These are phyloP conservation scores for Marasmius fiardii DNA, from an alignment of 1,284 basidiomycete genomes.

Conservation along the genomic window DNA sequence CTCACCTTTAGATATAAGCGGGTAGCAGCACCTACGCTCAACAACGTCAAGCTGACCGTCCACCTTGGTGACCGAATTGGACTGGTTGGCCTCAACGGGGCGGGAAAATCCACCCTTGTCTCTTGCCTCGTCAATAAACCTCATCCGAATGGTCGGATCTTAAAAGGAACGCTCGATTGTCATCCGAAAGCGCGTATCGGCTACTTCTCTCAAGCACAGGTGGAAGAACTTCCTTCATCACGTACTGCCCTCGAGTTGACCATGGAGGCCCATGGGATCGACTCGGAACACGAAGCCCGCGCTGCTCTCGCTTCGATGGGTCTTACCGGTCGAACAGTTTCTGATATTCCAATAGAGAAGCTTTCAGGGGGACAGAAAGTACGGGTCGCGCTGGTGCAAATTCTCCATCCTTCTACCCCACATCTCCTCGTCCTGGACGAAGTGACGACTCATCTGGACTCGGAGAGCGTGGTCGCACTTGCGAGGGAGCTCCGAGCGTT, in stretches of 20 bases:
- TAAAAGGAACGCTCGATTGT: constrained; percentile 50
- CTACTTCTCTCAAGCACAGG: constrained; percentile 54
- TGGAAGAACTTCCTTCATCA: constrained; percentile 41
- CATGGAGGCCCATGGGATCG: constrained; percentile 26
- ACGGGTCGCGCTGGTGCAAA: constrained; percentile 43
- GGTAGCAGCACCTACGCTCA: constrained; percentile 37
- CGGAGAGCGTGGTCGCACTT: constrained; percentile 59
- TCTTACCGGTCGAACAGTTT: constrained; percentile 42
- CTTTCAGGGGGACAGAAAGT: constrained; percentile 66
- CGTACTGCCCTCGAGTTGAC: constrained; percentile 37
- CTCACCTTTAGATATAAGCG: constrained; percentile 43
- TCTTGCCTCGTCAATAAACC: constrained; percentile 49
- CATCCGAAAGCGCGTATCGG: constrained; percentile 59
- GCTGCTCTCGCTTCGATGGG: constrained; percentile 48
- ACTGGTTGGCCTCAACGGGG: constrained; percentile 42
- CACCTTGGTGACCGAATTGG: constrained; percentile 54
- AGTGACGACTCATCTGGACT: constrained; percentile 70
- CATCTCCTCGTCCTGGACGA: constrained; percentile 64
- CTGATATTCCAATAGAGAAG: constrained; percentile 38
- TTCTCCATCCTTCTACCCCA: constrained; percentile 39
- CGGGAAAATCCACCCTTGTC: constrained; percentile 57
- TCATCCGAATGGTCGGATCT: constrained; percentile 32
- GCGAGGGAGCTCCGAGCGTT: constrained; percentile 52
- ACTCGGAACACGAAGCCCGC: constrained; percentile 42
- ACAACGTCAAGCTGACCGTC: constrained; percentile 53